A percentile compares a stretch with the other conserved stretches of the same genome.
These are phyloP conservation scores for Entomortierella beljakovae DNA, from an alignment of 192 early-diverging fungal genomes.

Conservation along the genomic window DNA sequence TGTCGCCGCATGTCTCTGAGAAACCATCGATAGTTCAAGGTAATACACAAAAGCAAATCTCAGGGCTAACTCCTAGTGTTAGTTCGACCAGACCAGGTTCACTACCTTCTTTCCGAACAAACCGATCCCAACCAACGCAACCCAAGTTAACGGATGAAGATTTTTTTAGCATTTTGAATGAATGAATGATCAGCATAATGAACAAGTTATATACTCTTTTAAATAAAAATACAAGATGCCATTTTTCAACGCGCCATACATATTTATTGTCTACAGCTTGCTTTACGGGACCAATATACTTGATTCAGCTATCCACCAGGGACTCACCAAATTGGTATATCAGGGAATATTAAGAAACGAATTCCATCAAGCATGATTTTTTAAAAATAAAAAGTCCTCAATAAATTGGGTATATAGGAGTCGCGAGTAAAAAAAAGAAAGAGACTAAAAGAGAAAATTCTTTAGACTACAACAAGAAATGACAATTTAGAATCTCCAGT, in stretches of 20 bases:
- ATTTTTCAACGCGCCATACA: no score
- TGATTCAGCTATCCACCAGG: slow-evolving; percentile 9
- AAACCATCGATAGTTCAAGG: not conserved
- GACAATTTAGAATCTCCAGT: slow-evolving; percentile 20
- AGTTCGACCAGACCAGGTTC: not conserved
- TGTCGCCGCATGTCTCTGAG: not conserved
- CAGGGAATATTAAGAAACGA: no score
- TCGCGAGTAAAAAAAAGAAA: not conserved
- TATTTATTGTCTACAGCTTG: no score
- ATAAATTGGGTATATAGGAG: not conserved
- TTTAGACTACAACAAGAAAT: not conserved
- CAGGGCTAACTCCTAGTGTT: not conserved
- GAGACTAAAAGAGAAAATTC: not conserved
- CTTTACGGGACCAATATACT: no score
- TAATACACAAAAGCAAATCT: not conserved
- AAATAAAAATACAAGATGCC: no score
- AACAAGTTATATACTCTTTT: no score
- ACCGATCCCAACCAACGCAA: not conserved
- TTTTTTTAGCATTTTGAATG: slow-evolving; percentile 47
- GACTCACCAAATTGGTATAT: no score
- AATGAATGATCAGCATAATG: no score
- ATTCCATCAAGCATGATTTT: no score
- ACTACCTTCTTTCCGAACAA: not conserved
- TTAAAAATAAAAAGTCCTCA: no score
- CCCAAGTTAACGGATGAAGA: slow-evolving; percentile 29